Evolutionary conservation across 2,329 filamentous ascomycete species (phyloP), one percentile per base, ranked within the genome.

Genomic region (Penicillium sp.): DNA sequence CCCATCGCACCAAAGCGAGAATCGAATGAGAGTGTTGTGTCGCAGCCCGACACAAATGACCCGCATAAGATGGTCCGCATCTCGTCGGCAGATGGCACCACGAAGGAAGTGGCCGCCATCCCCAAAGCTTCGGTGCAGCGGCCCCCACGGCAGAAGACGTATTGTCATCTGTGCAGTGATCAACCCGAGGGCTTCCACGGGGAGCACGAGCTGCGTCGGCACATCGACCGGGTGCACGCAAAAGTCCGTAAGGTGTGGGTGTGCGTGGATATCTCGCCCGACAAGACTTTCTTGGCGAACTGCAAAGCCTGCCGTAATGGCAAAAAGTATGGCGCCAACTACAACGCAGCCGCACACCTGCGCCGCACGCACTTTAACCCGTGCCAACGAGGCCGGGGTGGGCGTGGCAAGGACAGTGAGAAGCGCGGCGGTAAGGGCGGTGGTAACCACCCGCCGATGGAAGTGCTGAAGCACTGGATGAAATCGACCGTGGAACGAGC

Each of bases 321-420:
- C 39, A 96, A 95, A 72, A 77, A 79, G 43, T 97, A 97, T 55
- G 86, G 86, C 3, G 87, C 86, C 11, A 93, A 96, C 69, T 96
- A 97, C 69, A 97, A 97, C 57, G 91, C 90, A 0, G 89, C 89
- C 0, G 91, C 89, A 0, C 91, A 97, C 62, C 76, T 97, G 7
- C 79, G 90, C 28, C 82, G 91, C 34, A 84, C 85, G 0, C 91
- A 97, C 63, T 97, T 96, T 74, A 86, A 85, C 59, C 83, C 79
- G 1, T 75, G 77, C 51, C 77, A 79, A 59, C 71, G 69, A 15
- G 69, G 68, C 14, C 63, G 69, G n/a, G 68, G 77, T 15, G 79
- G 78, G 7, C 68, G 77, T 33, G 74, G 75, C 32, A 79, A 78
- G 57, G 74, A 76, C 41, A 77, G 76, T 46, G 76, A 81, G 62